Percentiles rank a stretch among this genome's conserved stretches.
phyloP scores from a whole-genome alignment of 1,139 yeast species.

The Scheffersomyces lignicola region DNA sequence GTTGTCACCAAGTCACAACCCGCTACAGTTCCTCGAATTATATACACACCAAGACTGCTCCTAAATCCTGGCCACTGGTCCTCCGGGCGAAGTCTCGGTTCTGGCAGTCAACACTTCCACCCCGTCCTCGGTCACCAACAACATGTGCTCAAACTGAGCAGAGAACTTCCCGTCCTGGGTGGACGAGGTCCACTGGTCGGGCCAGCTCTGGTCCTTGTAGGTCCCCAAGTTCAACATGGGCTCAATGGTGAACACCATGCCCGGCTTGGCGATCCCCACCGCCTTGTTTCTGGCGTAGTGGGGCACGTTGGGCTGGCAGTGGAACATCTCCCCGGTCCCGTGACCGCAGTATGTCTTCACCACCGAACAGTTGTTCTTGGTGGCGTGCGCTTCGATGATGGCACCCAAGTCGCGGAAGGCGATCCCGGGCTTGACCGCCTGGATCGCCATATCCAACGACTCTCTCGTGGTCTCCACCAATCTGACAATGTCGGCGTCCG shows the following conservation, averaged over 20 bases:
- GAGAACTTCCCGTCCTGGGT: slow-evolving; percentile 86
- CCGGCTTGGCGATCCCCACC: slow-evolving; percentile 91
- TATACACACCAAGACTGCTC: no score
- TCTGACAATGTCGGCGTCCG: slow-evolving; percentile 73
- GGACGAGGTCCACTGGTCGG: slow-evolving; percentile 95
- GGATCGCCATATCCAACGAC: slow-evolving; percentile 80
- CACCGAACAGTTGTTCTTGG: slow-evolving; percentile 75
- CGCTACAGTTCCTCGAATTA: no score
- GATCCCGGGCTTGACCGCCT: slow-evolving; percentile 85
- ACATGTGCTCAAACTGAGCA: slow-evolving; percentile 95
- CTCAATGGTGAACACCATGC: slow-evolving; percentile 96
- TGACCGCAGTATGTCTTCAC: slow-evolving; percentile 94
- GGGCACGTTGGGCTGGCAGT: slow-evolving; percentile 90
- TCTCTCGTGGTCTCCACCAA: slow-evolving; percentile 95
- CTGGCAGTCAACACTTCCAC: slow-evolving; percentile 90
- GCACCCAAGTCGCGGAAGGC: slow-evolving; percentile 88
- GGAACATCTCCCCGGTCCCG: slow-evolving; percentile 87
- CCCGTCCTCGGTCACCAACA: slow-evolving; percentile 91
- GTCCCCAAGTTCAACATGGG: slow-evolving; percentile 96
- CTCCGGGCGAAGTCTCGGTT: slow-evolving; percentile 80
- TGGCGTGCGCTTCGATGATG: slow-evolving; percentile 85
- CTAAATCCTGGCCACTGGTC: slow-evolving; percentile 62
- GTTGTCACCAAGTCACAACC: no score
- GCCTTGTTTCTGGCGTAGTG: slow-evolving; percentile 95
- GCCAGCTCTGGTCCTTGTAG: slow-evolving; percentile 85